Base-by-base conservation (phyloP, 805 yeast genomes). In the Naumovozyma dairenensis region DNA sequence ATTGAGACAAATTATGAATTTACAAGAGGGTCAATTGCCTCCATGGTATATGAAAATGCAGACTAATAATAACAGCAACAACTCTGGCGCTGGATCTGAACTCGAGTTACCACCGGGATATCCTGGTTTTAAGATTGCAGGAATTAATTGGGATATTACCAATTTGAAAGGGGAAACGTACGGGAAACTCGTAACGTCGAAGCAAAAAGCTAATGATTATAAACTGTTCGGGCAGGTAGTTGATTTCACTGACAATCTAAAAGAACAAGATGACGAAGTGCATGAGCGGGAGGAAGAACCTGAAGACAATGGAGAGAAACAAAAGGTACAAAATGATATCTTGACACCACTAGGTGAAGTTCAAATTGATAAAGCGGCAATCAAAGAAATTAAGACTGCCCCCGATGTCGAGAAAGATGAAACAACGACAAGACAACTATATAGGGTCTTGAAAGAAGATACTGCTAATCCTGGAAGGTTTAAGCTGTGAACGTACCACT, bases 101-200 rank as follows among this genome's bases (percentile, higher is more conserved):
- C n/a, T n/a, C n/a, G n/a, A n/a, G n/a, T 74, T 80, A 18, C 95
- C 97, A 0, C 95, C 95, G 0, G 68, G 85, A 14, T 87, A 84
- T 57, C 77, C 77, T 2, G 66, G 71, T 25, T 60, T 84, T 53
- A 59, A 65, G 21, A 69, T 83, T 6, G 84, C 74, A 3, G 77
- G 69, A 3, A 51, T 59, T 13, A 69, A 69, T 40, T 65, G 69
- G 40, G 68, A 59, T 10, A 54, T 60, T 3, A 62, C 58, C 22
- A 48, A 51, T 25, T 50, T 59, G n/a, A 62, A 53, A 6, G 65
- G 53, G 18, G 60, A 51, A 17, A 57, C 42, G 1, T 55, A 60
- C 25, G 67, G 57, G 4, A 48, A 41, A 14, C 46, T 50, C 14
- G 40, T 43, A 5, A 49, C 38, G 4, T 31, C 42, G 19, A n/a